phyloP scores from a whole-genome alignment of 345 rosid genomes.

The Physaria fendleri region DNA sequence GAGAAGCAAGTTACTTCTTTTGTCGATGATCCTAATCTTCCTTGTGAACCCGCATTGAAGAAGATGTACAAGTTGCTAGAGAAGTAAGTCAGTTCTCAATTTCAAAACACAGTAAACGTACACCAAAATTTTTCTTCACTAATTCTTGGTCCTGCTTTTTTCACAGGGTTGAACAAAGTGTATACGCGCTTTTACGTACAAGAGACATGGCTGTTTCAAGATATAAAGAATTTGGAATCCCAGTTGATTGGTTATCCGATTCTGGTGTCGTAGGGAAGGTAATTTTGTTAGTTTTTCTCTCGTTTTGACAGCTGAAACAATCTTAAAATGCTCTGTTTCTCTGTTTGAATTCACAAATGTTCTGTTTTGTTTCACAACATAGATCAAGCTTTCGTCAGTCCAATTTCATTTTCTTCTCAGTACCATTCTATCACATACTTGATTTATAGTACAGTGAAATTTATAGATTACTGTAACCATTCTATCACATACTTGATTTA shows the following conservation, averaged over 20 bases:
- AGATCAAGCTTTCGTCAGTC: too few relatives aligned
- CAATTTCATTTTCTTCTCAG: constrained; percentile 5
- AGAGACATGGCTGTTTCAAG: constrained; percentile 91
- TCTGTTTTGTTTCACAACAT: constrained; percentile 13
- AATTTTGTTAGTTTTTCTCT: neutral
- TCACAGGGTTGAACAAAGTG: constrained; percentile 81
- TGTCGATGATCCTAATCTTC: constrained; percentile 70
- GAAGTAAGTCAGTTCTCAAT: constrained; percentile 53
- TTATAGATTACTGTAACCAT: constrained; percentile 6
- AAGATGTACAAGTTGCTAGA: constrained; percentile 95
- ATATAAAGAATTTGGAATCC: constrained; percentile 83
- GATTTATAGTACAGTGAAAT: constrained; percentile 22
- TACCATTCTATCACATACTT: constrained; percentile 17
- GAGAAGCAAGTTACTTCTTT: constrained; percentile 78
- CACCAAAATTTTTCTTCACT: neutral
- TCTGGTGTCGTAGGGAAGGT: constrained; percentile 97
- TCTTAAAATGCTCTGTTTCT: too few relatives aligned
- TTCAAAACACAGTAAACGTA: neutral
- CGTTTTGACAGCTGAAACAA: neutral
- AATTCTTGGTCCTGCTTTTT: neutral
- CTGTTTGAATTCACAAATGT: neutral
- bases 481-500: constrained; percentile 16
- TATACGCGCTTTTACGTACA: constrained; percentile 87
- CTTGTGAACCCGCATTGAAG: constrained; percentile 84
- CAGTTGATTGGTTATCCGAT: constrained; percentile 79